Percentiles rank a stretch among this genome's conserved stretches.
Evolutionary conservation across 192 early-diverging fungal genomes (phyloP).

Genomic region (Backusella australiensis): DNA sequence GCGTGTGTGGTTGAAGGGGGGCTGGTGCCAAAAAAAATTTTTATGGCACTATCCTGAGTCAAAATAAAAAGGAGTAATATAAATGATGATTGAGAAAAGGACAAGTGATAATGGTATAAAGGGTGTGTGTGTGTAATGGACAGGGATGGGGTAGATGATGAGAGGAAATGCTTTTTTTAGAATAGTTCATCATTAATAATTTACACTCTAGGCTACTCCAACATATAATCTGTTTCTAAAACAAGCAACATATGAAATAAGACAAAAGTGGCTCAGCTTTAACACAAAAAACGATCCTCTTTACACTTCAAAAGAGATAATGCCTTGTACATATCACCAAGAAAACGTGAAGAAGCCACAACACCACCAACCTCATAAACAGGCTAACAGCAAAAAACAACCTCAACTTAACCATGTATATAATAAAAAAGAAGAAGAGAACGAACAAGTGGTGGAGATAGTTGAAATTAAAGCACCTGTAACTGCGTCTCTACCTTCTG

Average conservation of each 20-base stretch:
- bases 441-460: background rate
- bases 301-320: background rate
- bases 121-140: background rate
- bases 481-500: background rate
- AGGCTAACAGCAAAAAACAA: background rate
- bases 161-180: background rate
- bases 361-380: background rate
- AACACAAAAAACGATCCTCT: background rate
- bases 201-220: background rate
- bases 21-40: background rate
- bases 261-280: background rate
- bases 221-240: background rate
- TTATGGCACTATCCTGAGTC: background rate
- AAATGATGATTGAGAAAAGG: background rate
- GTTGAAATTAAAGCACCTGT: background rate
- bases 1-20: background rate
- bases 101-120: background rate
- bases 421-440: background rate
- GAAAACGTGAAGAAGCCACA: background rate
- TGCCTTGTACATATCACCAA: conserved; percentile 1
- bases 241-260: background rate
- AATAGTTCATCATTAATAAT: background rate
- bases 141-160: background rate
- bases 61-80: background rate
- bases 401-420: background rate